Conservation (phyloP, 768 basidiomycete species). For the Hebeloma cylindrosporum region DNA sequence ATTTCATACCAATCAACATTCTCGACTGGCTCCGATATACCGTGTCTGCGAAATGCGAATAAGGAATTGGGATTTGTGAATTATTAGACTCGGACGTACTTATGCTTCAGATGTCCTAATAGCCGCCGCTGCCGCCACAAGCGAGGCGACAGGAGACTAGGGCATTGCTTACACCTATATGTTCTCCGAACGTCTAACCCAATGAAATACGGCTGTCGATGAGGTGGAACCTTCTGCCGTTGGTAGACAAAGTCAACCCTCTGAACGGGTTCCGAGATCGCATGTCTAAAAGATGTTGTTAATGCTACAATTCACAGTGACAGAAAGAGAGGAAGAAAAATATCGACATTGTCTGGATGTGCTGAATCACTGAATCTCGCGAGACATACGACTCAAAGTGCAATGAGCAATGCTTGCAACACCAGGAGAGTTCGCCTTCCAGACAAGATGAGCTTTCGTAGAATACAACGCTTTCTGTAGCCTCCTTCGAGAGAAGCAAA, state of each 20-base stretch:
- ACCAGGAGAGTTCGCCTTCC: not conserved
- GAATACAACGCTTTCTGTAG: slow-evolving; percentile 1
- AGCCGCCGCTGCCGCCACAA: not conserved
- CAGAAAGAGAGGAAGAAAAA: too few relatives aligned
- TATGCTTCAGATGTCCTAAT: not conserved
- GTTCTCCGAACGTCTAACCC: not conserved
- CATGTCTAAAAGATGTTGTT: not conserved
- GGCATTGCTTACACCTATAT: slow-evolving; percentile 3
- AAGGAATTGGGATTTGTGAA: not conserved
- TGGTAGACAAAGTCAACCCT: not conserved
- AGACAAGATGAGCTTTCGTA: slow-evolving; percentile 2
- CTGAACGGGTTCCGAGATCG: not conserved
- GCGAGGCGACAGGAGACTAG: not conserved
- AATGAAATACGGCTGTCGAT: not conserved
- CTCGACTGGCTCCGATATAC: not conserved
- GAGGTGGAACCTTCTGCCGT: not conserved
- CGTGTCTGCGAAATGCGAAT: not conserved
- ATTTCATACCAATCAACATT: slow-evolving; percentile 1
- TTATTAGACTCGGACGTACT: not conserved
- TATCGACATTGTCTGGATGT: not conserved
- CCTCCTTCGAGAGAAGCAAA: not conserved
- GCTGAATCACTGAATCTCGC: not conserved
- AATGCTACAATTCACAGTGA: too few relatives aligned
- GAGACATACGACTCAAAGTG: not conserved
- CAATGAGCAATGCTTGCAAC: slow-evolving; percentile 3